Evolutionary conservation across 108 stramenopile genomes (phyloP).

Genomic region (Parietichytrium sp.): DNA sequence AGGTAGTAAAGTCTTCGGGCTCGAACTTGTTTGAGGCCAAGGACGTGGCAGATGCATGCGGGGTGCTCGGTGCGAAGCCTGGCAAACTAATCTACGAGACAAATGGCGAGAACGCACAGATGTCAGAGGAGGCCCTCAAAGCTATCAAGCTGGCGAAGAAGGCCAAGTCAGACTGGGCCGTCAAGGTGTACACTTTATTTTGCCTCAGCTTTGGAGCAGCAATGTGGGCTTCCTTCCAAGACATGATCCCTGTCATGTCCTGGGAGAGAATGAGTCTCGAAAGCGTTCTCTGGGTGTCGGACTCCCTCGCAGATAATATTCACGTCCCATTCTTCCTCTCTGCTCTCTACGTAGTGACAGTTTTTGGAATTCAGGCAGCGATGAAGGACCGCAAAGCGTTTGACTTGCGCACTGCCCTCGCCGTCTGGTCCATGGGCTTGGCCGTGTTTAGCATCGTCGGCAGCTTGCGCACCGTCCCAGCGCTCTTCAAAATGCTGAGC

Average conservation of each 20-base stretch:
- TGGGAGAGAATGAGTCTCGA: too few species aligned
- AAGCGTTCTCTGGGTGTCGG: too few species aligned
- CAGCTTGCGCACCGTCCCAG: constrained; percentile 76
- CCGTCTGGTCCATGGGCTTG: constrained; percentile 78
- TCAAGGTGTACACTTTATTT: too few species aligned
- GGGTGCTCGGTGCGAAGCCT: neutral
- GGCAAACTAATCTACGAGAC: constrained; percentile 21
- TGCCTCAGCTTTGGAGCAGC: too few species aligned
- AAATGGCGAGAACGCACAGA: neutral
- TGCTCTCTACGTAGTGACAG: neutral
- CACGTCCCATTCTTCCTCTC: too few species aligned
- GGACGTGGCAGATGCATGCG: constrained; percentile 19
- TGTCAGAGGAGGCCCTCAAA: too few species aligned
- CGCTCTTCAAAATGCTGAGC: constrained; percentile 74
- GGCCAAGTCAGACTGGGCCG: too few species aligned
- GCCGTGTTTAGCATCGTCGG: constrained; percentile 79
- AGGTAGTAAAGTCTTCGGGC: too few species aligned
- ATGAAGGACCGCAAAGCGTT: neutral
- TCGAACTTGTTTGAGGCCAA: neutral
- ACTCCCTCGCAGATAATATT: too few species aligned
- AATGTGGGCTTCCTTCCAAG: too few species aligned
- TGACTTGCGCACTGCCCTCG: constrained; percentile 42
- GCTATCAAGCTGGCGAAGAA: too few species aligned
- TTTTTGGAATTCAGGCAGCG: neutral
- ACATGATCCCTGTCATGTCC: too few species aligned